Conservation (phyloP, 106 monocot species). For the Dendrobium catenatum region DNA sequence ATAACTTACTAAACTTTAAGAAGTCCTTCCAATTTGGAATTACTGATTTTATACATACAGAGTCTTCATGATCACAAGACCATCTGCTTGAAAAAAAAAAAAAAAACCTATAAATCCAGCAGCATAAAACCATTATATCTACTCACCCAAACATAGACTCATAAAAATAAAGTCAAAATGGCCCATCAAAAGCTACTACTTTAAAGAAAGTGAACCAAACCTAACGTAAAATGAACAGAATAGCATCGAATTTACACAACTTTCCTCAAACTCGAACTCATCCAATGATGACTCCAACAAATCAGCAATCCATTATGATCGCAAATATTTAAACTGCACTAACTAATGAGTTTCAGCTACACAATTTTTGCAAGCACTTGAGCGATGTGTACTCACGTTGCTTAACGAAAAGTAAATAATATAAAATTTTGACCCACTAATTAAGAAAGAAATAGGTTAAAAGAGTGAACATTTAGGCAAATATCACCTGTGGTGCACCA, state of each 20-base stretch:
- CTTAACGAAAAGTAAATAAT: not conserved
- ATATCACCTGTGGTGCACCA: conserved; percentile 55
- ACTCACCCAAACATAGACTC: not conserved
- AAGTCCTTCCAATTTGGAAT: no score
- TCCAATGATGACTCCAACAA: not conserved
- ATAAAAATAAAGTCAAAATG: not conserved
- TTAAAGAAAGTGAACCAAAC: not conserved
- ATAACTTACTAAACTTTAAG: no score
- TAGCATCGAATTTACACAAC: not conserved
- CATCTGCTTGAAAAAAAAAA: no score
- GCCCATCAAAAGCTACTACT: not conserved
- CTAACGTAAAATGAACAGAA: not conserved
- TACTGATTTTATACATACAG: no score
- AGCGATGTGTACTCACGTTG: not conserved
- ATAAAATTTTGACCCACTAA: not conserved
- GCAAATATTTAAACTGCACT: not conserved
- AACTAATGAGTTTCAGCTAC: not conserved
- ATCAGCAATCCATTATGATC: not conserved
- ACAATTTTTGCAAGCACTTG: not conserved
- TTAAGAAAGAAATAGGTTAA: not conserved
- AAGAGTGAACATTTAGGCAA: not conserved
- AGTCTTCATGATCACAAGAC: no score
- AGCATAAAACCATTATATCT: not conserved
- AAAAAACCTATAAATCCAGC: no score
- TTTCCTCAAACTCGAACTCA: not conserved